Evolutionary conservation across 805 yeast species (phyloP).

Genomic region (Kazachstania psychrophila): DNA sequence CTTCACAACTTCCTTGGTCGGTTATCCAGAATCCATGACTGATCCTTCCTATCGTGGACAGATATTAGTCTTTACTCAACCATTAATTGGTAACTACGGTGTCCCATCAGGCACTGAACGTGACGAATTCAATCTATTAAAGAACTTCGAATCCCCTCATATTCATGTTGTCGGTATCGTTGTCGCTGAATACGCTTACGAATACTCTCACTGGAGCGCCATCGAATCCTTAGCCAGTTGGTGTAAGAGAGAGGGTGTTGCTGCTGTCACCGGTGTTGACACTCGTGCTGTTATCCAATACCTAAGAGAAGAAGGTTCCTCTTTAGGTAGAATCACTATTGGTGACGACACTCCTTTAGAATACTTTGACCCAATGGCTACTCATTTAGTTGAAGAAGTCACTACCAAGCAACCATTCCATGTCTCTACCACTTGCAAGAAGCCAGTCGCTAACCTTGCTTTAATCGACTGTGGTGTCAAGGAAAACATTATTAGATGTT

Average conservation of each 20-base stretch:
- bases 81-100: conserved; percentile 96
- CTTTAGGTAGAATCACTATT: conserved; percentile 79
- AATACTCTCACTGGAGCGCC: conserved; percentile 99
- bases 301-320: conserved; percentile 93
- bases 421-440: conserved; percentile 53
- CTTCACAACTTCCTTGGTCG: conserved; percentile 94
- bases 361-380: conserved; percentile 80
- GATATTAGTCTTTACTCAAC: conserved; percentile 93
- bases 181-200: conserved; percentile 89
- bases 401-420: conserved; percentile 94
- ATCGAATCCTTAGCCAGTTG: conserved; percentile 90
- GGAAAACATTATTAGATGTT: conserved; percentile 90
- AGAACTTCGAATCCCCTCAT: conserved; percentile 83
- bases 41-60: conserved; percentile 98
- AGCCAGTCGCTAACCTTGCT: conserved; percentile 54
- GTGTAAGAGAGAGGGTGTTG: conserved; percentile 95
- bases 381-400: conserved; percentile 86
- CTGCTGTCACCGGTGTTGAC: conserved; percentile 94
- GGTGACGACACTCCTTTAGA: conserved; percentile 42
- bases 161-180: conserved; percentile 94
- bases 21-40: conserved; percentile 98
- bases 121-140: conserved; percentile 78
- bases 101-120: conserved; percentile 78
- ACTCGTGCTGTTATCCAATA: conserved; percentile 90
- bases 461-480: conserved; percentile 97